Base-by-base conservation (phyloP, 225 moss, liverwort and hornwort genomes). In the Pseudisothecium myosuroides region DNA sequence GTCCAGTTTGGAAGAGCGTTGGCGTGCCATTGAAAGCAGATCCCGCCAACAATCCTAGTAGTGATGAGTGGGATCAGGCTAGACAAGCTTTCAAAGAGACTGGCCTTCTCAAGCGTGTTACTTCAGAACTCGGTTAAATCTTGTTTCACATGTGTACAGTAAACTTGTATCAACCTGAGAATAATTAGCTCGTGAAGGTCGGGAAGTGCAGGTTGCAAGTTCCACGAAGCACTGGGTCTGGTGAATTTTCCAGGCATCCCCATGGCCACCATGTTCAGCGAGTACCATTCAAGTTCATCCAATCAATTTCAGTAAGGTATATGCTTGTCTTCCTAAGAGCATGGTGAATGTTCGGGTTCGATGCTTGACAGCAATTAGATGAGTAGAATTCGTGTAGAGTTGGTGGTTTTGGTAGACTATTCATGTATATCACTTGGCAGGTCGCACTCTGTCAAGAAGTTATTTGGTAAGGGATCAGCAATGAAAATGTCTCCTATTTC, bases 21-120 rank as follows among this genome's bases (percentile, higher is more conserved):
- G 91, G 90, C n/a, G 86, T 90, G 10, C 94, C 94, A 20, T 74
- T 94, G 83, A 90, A 67, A 77, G 91, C 91, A 29, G 92, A 94
- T 85, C 92, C 94, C 10, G 91, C 94, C 7, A 94, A 93, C 77
- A 80, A 94, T 45, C 94, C 92, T 1, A 80, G 64, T 36, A 94
- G 91, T 50, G 91, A 94, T 8, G 92, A 94, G 83, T 94, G 94
- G 94, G 89, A 81, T 81, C 90, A 94, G 32, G 90, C 94, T 14
- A 94, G 84, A 75, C 90, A 94, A 83, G 92, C 89, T 17, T 94
- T 93, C 17, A 91, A 90, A 69, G 94, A 92, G 4, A 94, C 92
- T 8, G 92, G 94, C 21, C 89, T 94, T 75, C 86, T 94, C 58
- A 92, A 94, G 71, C 91, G 92, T 45, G 81, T 94, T 61, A 79